A percentile compares a stretch with the other conserved stretches of the same genome.
Conservation (phyloP, 2,329 filamentous ascomycete species). For the Talaromyces albobiverticillius region DNA sequence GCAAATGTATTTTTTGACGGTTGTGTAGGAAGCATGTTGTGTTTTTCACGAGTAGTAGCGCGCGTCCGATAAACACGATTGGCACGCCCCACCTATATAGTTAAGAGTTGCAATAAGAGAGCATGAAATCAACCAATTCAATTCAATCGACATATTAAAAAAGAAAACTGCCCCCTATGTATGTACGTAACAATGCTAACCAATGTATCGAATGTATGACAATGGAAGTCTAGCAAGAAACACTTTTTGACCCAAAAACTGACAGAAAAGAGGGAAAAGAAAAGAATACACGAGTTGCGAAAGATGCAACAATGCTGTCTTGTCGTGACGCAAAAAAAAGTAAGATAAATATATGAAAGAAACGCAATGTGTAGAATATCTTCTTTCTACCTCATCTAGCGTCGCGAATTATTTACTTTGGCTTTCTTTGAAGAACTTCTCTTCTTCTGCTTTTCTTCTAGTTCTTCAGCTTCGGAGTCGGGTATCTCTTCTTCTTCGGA, state of each 20-base stretch:
- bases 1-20: not conserved
- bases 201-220: not conserved
- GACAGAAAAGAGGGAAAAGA: not conserved
- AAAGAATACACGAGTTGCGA: not conserved
- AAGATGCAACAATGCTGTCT: not conserved
- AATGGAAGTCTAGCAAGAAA: not conserved
- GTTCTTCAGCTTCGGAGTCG: conserved; percentile 24
- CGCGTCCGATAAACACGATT: not conserved
- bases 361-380: not conserved
- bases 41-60: too few relatives aligned
- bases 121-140: conserved; percentile 9
- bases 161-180: not conserved
- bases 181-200: not conserved
- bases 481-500: conserved; percentile 43
- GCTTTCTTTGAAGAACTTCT: conserved; percentile 30
- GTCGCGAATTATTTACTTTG: conserved; percentile 26
- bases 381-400: not conserved
- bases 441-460: conserved; percentile 11
- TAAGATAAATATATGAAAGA: not conserved
- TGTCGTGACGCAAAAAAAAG: not conserved
- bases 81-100: too few relatives aligned
- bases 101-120: too few relatives aligned
- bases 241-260: not conserved
- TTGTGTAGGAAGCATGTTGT: too few relatives aligned
- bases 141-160: not conserved